Base-by-base conservation (phyloP, 805 yeast species). In the Candida berthetii region DNA sequence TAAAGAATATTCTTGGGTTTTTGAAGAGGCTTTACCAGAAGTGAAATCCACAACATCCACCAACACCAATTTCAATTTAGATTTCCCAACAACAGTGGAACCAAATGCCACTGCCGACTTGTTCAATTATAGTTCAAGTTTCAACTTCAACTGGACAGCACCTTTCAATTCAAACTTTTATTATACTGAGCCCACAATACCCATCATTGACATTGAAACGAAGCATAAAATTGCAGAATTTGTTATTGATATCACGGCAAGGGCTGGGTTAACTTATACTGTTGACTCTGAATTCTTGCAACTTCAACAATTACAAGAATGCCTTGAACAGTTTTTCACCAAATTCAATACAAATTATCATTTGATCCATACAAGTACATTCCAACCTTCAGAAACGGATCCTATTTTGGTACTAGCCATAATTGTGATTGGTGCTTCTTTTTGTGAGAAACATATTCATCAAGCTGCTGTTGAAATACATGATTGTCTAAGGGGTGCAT, bases 1-100 rank as follows among this genome's bases (percentile, higher is more conserved):
- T 2, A 19, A 36, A 15, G 39, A 36, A 8, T 36, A 36, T 10
- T 28, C 39, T 7, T 36, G 39, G 39, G 24, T 36, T 13, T 36
- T 36, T 13, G 39, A 36, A n/a, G 39, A 36, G 18, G 25, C 36
- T 11, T 27, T 27, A 13, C 29, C 29, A 10, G n/a, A 27, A 4
- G n/a, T 11, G 4, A 11, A 9, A 27, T 10, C 4, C n/a, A 27
- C 13, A 11, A 13, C 13, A 11, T 27, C 29, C 4, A 13, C 13
- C 8, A 10, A 10, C 13, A 10, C 8, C 9, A 27, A 13, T 13
- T 27, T 27, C n/a, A 27, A 27, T 13, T 13, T 27, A 10, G 29
- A 27, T 13, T 27, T 27, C 29, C 29, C 29, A 27, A 27, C 29
- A 27, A 27, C 29, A 11, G 13, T 27, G 29, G 29, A 27, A 11